Conservation (phyloP, 2,329 filamentous ascomycete genomes). For the Coleophoma cylindrospora region DNA sequence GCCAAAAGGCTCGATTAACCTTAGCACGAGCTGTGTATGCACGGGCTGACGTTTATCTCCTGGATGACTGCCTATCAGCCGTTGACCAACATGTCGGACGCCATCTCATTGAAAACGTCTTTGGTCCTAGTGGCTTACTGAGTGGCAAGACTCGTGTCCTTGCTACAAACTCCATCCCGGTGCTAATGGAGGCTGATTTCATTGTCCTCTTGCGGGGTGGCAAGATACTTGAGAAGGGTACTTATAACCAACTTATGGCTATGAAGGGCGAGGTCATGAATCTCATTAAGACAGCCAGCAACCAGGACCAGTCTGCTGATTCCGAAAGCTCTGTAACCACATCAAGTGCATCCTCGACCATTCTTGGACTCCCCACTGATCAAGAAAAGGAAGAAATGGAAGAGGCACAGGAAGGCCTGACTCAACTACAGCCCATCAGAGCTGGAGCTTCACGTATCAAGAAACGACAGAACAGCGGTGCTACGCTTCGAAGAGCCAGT, state of each 20-base stretch:
- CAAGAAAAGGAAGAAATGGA: constrained; percentile 58
- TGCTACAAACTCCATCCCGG: constrained; percentile 91
- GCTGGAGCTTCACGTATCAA: constrained; percentile 44
- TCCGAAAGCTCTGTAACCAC: constrained; percentile 34
- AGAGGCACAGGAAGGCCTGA: constrained; percentile 71
- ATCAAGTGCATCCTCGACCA: constrained; percentile 51
- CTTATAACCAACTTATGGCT: constrained; percentile 84
- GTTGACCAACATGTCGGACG: constrained; percentile 97
- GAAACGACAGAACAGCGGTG: constrained; percentile 63
- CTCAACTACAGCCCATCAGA: constrained; percentile 73
- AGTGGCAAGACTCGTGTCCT: constrained; percentile 84
- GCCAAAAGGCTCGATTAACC: constrained; percentile 91
- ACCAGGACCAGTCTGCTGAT: constrained; percentile 40
- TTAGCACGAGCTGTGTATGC: constrained; percentile 94
- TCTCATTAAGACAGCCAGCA: constrained; percentile 71
- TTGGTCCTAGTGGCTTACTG: constrained; percentile 79
- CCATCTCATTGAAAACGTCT: constrained; percentile 90
- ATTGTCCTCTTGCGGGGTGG: constrained; percentile 82
- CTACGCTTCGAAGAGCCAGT: constrained; percentile 83
- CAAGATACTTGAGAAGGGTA: constrained; percentile 79
- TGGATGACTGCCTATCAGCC: constrained; percentile 91
- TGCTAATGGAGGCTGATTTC: constrained; percentile 83
- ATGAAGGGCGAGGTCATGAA: constrained; percentile 90
- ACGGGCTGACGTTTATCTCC: constrained; percentile 88
- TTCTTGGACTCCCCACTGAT: constrained; percentile 48